phyloP scores from a whole-genome alignment of 106 monocot genomes.

The Allium fistulosum region DNA sequence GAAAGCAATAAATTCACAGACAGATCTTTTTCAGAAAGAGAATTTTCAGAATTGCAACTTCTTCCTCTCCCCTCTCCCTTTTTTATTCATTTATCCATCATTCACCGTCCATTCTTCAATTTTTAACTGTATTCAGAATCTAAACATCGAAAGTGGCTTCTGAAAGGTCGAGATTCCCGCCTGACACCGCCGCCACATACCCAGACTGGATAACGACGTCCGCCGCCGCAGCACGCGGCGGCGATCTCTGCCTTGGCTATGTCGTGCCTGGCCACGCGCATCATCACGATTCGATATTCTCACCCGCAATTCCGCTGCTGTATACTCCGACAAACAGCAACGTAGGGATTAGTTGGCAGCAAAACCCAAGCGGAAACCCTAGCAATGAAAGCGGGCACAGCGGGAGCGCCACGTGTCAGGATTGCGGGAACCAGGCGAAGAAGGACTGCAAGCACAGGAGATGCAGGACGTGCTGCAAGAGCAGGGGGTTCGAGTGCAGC shows the following conservation, averaged over 20 bases:
- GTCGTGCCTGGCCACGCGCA: neutral
- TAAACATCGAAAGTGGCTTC: neutral
- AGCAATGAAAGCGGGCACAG: slow-evolving; percentile 7
- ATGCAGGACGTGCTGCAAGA: slow-evolving; percentile 83
- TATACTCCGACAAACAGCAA: slow-evolving; percentile 30
- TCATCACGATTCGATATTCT: neutral
- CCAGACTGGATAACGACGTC: slow-evolving; percentile 77
- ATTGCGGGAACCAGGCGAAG: slow-evolving; percentile 87
- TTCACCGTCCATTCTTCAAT: neutral
- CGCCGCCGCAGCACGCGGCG: slow-evolving; percentile 24
- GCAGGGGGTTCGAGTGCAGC: slow-evolving; percentile 54
- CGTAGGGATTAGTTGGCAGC: neutral
- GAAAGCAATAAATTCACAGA: neutral
- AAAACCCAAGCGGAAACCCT: slow-evolving; percentile 13
- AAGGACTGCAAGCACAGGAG: slow-evolving; percentile 66
- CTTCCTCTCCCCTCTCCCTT: neutral
- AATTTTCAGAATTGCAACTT: neutral
- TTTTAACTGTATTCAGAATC: no score
- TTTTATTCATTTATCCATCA: neutral
- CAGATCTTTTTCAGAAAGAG: neutral
- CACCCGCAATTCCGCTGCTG: slow-evolving; percentile 17
- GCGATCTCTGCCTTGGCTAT: slow-evolving; percentile 13
- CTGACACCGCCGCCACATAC: slow-evolving; percentile 64
- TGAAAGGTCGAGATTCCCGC: slow-evolving; percentile 42
- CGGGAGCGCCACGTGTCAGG: slow-evolving; percentile 37